Conservation (phyloP, 768 basidiomycete species). For the Russula dissimulans region DNA sequence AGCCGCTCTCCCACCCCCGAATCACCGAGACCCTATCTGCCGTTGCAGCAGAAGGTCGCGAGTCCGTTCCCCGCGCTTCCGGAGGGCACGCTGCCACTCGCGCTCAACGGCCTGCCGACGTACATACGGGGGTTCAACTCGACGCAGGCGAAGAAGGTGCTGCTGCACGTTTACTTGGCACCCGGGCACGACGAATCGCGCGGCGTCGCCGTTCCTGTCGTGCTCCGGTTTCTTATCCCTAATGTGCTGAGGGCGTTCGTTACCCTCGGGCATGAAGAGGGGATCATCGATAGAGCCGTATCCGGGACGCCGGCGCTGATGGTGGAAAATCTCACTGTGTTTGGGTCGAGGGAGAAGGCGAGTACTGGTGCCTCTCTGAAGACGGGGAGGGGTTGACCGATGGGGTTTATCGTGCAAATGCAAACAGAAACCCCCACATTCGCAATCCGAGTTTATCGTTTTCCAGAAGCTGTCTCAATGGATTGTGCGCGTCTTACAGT, state of each 20-base stretch:
- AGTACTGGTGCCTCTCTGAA: neutral
- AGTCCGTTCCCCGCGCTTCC: slow-evolving; percentile 37
- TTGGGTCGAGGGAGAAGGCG: slow-evolving; percentile 68
- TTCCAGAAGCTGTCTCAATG: slow-evolving; percentile 62
- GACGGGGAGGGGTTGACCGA: neutral
- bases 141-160: slow-evolving; percentile 27
- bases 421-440: slow-evolving; percentile 53
- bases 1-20: slow-evolving; percentile 47
- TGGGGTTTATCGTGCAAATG: neutral
- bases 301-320: slow-evolving; percentile 27
- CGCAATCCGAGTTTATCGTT: slow-evolving; percentile 56
- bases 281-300: slow-evolving; percentile 18
- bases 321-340: slow-evolving; percentile 57
- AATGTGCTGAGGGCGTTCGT: slow-evolving; percentile 64
- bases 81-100: slow-evolving; percentile 31
- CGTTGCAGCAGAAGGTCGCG: slow-evolving; percentile 31
- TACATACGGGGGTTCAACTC: slow-evolving; percentile 55
- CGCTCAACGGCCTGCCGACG: slow-evolving; percentile 36
- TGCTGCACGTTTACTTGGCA: slow-evolving; percentile 48
- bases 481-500: slow-evolving; percentile 48
- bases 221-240: slow-evolving; percentile 50
- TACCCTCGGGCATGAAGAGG: slow-evolving; percentile 29
- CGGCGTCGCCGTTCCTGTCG: slow-evolving; percentile 26
- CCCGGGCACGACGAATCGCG: slow-evolving; percentile 20
- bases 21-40: slow-evolving; percentile 51